Evolutionary conservation across 768 basidiomycete genomes (phyloP), one percentile per base, ranked within the genome.

Genomic region (Cantharellus anzutake): DNA sequence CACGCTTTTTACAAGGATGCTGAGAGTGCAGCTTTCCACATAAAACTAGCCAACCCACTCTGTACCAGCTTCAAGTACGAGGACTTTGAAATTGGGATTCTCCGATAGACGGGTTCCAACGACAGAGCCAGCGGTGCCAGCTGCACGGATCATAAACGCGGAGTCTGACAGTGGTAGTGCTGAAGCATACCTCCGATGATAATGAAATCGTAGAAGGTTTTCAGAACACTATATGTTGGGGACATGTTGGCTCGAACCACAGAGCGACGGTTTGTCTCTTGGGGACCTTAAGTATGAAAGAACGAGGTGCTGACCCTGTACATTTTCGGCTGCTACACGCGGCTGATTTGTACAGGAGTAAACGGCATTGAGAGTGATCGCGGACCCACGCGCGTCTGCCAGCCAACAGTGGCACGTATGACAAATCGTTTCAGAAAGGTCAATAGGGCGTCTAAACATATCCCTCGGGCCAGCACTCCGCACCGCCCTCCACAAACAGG

Each of bases 61-160:
- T 40, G 55, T 51, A 37, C 65, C 65, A 20, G 65, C 65, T 57
- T 66, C 65, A n/a, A 66, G 42, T 41, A 71, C 65, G 41, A 72
- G 63, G 3, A 73, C 71, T 11, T 66, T 67, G 61, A 64, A 65
- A 58, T 67, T 62, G 2, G 64, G 42, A 61, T 70, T 68, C 60
- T 73, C 71, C 0, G 68, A 64, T 41, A 73, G 62, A 35, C 73
- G 65, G 38, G 62, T 67, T 29, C 71, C 73, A 4, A 73, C 58
- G 3, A 72, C 70, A 39, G 70, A 52, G 14, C 71, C 72, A 11
- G 68, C 70, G 14, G 71, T 63, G 29, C 73, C 73, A 58, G 70
- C 71, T 20, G 71, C 72, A 5, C 7, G 44, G 35, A 55, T 1
- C 14, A 11, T 55, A 7, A 55, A 11, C 35, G 7, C 11, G 35